Base-by-base conservation (phyloP, 23 red algal genomes). In the Pyropia yezoensis region DNA sequence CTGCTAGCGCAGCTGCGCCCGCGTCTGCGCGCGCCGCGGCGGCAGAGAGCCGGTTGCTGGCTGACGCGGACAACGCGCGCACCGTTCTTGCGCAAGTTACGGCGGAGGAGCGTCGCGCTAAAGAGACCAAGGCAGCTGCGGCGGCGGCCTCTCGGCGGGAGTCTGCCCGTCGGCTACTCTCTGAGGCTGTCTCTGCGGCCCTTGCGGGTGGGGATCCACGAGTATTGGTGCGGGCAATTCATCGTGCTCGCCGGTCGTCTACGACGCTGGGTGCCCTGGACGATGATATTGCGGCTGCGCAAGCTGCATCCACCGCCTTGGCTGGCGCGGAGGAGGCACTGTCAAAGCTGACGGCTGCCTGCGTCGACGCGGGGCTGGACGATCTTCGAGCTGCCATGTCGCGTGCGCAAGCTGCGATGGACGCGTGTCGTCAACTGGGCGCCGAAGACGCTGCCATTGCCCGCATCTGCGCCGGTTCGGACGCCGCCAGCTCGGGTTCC, bases 1-100 rank as follows among this genome's bases (percentile, higher is more conserved):
- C 25, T 59, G 55, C 7, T 59, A 59, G 25, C 17, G 25, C 55
- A 19, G 4, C 55, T 27, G 30, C 54, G 29, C 30, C 53, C 14
- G 39, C 47, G 18, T 57, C 69, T 17, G 33, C 87, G 33, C 54
- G 71, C 26, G 63, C 78, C 0, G 17, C 71, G 32, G 77, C 33
- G 17, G 66, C 76, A 54, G 87, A 91, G 71, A 60, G 75, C 8
- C 67, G 87, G 7, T 71, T 91, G 28, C 67, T 77, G 8, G 76
- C 70, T 59, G 87, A 91, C 52, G 87, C 82, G 20, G 70, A 76
- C 30, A 80, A 70, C 50, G 87, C 87, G 14, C 77, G 87, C 12
- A 67, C 70, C 22, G 69, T 83, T 26, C 33, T 91, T 14, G 68
- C 73, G 45, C 61, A 65, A 27, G 22, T 91, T 3, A 55, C 59